Evolutionary conservation across 2,329 filamentous ascomycete species (phyloP).

Genomic region (Aphanocladium album): DNA sequence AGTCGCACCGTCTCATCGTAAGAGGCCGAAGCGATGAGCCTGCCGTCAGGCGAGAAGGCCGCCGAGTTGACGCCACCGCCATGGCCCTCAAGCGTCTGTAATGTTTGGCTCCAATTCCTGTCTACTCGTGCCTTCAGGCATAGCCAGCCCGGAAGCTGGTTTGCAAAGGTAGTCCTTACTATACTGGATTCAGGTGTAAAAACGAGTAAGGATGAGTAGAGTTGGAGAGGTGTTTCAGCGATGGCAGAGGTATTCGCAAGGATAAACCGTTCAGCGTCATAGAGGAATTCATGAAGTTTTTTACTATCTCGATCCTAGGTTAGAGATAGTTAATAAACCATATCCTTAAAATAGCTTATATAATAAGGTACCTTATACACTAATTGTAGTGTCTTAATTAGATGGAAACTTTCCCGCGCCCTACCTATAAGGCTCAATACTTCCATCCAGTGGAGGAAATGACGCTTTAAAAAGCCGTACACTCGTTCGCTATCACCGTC

Average conservation of each 20-base stretch:
- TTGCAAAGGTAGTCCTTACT: too few relatives aligned
- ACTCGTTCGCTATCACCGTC: neutral
- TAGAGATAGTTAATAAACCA: too few relatives aligned
- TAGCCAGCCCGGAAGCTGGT: too few relatives aligned
- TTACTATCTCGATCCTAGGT: too few relatives aligned
- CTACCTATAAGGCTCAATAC: neutral
- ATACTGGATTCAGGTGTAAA: constrained; percentile 18
- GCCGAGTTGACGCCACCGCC: too few relatives aligned
- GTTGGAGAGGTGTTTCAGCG: constrained; percentile 21
- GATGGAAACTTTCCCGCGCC: neutral
- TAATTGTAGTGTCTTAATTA: neutral
- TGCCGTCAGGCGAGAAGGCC: too few relatives aligned
- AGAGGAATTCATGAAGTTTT: constrained; percentile 12
- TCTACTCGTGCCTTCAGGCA: too few relatives aligned
- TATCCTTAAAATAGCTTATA: neutral
- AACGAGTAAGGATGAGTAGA: constrained; percentile 22
- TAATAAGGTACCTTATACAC: neutral
- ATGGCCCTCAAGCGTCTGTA: too few relatives aligned
- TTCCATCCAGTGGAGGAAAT: neutral
- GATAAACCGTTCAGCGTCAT: constrained; percentile 18
- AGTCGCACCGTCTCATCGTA: too few relatives aligned
- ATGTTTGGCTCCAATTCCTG: too few relatives aligned
- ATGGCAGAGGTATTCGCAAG: constrained; percentile 11
- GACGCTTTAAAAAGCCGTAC: neutral
- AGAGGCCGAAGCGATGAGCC: too few relatives aligned